Percentiles rank a stretch among this genome's conserved stretches.
Evolutionary conservation across 192 early-diverging fungal genomes (phyloP).

Genomic region (Dissophora globulifera): DNA sequence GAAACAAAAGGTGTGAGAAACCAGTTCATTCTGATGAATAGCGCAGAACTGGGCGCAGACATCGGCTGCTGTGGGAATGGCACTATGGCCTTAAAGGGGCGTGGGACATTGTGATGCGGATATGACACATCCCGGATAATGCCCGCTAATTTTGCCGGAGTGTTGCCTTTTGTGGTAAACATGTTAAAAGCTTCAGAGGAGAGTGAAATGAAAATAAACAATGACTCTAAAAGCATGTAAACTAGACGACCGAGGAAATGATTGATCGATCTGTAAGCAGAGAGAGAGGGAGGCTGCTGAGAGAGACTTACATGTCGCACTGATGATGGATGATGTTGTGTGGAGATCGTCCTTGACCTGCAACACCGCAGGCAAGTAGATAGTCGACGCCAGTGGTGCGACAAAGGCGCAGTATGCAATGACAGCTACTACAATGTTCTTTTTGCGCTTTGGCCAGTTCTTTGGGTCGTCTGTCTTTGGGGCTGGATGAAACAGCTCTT

Average conservation of each 20-base stretch:
- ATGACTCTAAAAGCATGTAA: too few relatives aligned
- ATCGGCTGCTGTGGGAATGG: too few relatives aligned
- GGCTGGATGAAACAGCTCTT: constrained; percentile 2
- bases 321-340: constrained; percentile 29
- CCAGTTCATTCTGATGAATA: background rate
- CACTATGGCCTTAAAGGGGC: too few relatives aligned
- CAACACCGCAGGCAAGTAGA: constrained; percentile 52
- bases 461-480: constrained; percentile 48
- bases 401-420: constrained; percentile 53
- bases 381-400: constrained; percentile 38
- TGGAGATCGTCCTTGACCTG: constrained; percentile 39
- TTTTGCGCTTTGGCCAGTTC: constrained; percentile 47
- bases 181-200: background rate
- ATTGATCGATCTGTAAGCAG: too few relatives aligned
- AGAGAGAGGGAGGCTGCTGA: background rate
- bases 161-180: background rate
- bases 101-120: background rate
- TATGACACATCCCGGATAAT: background rate
- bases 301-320: constrained; percentile 29
- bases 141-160: too few relatives aligned
- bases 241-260: too few relatives aligned
- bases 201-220: background rate
- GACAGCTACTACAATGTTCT: constrained; percentile 33
- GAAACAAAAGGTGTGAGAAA: constrained; percentile 4
- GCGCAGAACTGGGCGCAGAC: too few relatives aligned